phyloP scores from a whole-genome alignment of 306 rosid species.

The Fragaria nilgerrensis region DNA sequence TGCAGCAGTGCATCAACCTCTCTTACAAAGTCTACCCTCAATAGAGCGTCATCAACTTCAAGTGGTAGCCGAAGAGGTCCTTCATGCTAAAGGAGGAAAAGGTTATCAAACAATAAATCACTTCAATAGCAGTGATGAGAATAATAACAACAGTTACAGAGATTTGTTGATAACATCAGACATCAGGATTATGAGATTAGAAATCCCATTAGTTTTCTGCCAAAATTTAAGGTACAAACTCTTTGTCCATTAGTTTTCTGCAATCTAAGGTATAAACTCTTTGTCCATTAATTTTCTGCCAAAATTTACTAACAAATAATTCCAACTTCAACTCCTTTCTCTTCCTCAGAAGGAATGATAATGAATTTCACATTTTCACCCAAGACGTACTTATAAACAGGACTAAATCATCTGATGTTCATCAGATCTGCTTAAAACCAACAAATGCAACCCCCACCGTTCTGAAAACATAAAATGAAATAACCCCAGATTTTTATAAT shows the following conservation, averaged over 20 bases:
- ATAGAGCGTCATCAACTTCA: slow-evolving; percentile 61
- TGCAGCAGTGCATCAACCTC: slow-evolving; percentile 82
- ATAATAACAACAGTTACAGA: neutral
- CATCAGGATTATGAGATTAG: neutral
- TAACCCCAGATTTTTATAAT: neutral
- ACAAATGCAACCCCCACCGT: neutral
- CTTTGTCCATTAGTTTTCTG: too few relatives aligned
- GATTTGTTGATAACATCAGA: neutral
- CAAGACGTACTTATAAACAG: neutral
- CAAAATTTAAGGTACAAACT: neutral
- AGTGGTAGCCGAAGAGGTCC: slow-evolving; percentile 63
- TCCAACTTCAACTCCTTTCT: neutral
- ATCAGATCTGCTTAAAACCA: neutral
- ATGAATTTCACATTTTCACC: neutral
- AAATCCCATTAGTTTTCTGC: neutral
- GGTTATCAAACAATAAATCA: neutral
- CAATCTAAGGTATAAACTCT: neutral
- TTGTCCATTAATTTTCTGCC: neutral
- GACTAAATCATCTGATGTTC: neutral
- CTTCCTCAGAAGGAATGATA: neutral
- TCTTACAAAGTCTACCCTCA: slow-evolving; percentile 88
- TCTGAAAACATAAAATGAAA: neutral
- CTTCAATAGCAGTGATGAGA: neutral
- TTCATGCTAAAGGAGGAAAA: slow-evolving; percentile 52
- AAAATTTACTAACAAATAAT: neutral